Evolutionary conservation across 1,139 yeast species (phyloP).

Genomic region (Magnusiomyces magnusii): DNA sequence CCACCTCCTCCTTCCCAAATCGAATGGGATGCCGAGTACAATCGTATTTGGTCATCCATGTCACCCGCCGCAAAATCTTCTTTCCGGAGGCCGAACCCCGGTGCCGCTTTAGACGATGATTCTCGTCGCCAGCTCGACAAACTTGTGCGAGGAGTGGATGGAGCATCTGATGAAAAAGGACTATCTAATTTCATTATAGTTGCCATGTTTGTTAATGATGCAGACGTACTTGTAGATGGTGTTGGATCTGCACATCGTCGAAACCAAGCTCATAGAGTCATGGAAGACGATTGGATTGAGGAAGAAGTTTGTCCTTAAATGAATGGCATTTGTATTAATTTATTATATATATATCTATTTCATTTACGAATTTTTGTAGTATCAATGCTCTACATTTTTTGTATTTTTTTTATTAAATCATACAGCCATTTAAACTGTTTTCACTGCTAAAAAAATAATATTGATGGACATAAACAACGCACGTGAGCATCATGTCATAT

Average conservation of each 20-base stretch:
- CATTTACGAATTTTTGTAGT: no score
- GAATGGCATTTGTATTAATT: no score
- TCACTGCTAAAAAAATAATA: no score
- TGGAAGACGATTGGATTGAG: slow-evolving; percentile 63
- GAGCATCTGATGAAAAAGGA: slow-evolving; percentile 62
- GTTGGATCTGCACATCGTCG: slow-evolving; percentile 16
- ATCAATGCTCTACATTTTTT: no score
- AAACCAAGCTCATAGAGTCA: slow-evolving; percentile 37
- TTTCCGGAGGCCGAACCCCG: slow-evolving; percentile 69
- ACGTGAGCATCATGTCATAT: no score
- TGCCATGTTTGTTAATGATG: slow-evolving; percentile 61
- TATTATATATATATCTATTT: not conserved
- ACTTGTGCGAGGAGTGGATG: slow-evolving; percentile 77
- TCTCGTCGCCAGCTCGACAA: slow-evolving; percentile 55
- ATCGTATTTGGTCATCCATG: slow-evolving; percentile 54
- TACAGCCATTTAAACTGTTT: no score
- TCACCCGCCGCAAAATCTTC: slow-evolving; percentile 54
- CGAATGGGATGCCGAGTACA: slow-evolving; percentile 61
- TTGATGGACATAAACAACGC: no score
- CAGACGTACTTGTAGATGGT: slow-evolving; percentile 54
- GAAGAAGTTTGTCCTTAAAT: slow-evolving; percentile 64
- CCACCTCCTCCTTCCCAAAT: slow-evolving; percentile 46
- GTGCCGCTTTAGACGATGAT: slow-evolving; percentile 48
- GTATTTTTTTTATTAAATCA: no score
- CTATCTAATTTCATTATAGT: slow-evolving; percentile 61